These are phyloP conservation scores for Hyaloscypha bicolor DNA, from an alignment of 495 filamentous ascomycete genomes.

Conservation along the genomic window DNA sequence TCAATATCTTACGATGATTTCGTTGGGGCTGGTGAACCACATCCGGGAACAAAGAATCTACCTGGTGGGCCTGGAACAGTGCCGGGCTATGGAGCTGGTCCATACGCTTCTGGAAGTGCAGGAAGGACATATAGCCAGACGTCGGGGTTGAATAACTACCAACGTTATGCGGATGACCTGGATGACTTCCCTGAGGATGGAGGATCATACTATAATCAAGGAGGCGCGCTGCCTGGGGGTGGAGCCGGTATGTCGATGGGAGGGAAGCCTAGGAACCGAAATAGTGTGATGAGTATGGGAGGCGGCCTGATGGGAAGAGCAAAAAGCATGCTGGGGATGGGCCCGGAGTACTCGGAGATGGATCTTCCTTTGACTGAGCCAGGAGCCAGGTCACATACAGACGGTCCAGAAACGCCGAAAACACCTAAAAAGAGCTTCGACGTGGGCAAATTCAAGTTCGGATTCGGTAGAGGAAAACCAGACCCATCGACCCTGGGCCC, in stretches of 20 bases:
- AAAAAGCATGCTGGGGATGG: slow-evolving; percentile 92
- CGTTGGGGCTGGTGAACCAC: slow-evolving; percentile 59
- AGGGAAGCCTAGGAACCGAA: slow-evolving; percentile 70
- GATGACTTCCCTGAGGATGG: slow-evolving; percentile 76
- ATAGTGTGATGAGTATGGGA: slow-evolving; percentile 83
- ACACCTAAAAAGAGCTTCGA: slow-evolving; percentile 59
- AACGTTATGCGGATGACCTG: slow-evolving; percentile 85
- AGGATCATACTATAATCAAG: slow-evolving; percentile 65
- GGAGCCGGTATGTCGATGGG: slow-evolving; percentile 42
- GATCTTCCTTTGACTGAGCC: slow-evolving; percentile 90
- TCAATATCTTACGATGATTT: slow-evolving; percentile 96
- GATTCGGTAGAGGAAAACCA: slow-evolving; percentile 81
- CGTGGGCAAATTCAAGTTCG: slow-evolving; percentile 84
- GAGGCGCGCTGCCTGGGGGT: slow-evolving; percentile 52
- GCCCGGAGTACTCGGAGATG: slow-evolving; percentile 94
- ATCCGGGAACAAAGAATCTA: slow-evolving; percentile 48
- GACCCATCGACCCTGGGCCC: slow-evolving; percentile 92
- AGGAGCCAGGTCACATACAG: slow-evolving; percentile 40
- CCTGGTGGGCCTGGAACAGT: slow-evolving; percentile 50
- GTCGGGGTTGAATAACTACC: slow-evolving; percentile 82
- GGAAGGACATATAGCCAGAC: slow-evolving; percentile 76
- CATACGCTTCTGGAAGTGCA: slow-evolving; percentile 46
- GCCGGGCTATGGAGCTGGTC: slow-evolving; percentile 28
- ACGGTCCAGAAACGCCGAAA: slow-evolving; percentile 35
- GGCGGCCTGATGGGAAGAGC: slow-evolving; percentile 84